These are phyloP conservation scores for Phytophthora hibernalis DNA, from an alignment of 352 stramenopile genomes.

Conservation along the genomic window DNA sequence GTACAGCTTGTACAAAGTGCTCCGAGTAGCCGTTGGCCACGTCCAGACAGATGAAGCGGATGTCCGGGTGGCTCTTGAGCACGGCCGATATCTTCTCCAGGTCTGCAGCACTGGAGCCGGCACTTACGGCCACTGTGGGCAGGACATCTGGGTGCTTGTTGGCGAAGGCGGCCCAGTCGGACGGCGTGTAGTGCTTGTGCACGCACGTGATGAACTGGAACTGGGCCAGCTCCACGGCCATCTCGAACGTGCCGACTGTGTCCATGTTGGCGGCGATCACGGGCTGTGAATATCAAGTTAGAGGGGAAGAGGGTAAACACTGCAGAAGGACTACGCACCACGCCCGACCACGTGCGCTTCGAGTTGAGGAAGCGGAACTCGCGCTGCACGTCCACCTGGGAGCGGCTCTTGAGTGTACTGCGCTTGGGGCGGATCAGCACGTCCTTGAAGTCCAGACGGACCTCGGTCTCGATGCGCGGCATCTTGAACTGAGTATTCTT, in stretches of 20 bases:
- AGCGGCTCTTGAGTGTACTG: conserved; percentile 90
- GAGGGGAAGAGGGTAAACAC: neutral
- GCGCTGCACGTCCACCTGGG: conserved; percentile 79
- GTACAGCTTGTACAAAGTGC: conserved; percentile 86
- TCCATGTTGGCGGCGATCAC: conserved; percentile 94
- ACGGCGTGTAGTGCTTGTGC: conserved; percentile 91
- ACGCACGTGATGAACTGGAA: conserved; percentile 90
- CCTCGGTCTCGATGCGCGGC: conserved; percentile 90
- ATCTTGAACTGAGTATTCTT: conserved; percentile 53
- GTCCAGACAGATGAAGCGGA: conserved; percentile 91
- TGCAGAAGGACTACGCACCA: conserved; percentile 43
- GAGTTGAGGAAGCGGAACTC: conserved; percentile 83
- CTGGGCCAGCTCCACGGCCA: conserved; percentile 80
- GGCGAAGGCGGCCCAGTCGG: conserved; percentile 73
- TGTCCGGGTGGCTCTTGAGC: conserved; percentile 60
- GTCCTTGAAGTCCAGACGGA: conserved; percentile 94
- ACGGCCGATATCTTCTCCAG: conserved; percentile 74
- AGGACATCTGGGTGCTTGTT: conserved; percentile 60
- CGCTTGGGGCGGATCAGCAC: conserved; percentile 95
- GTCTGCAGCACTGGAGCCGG: conserved; percentile 76
- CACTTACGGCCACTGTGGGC: conserved; percentile 78
- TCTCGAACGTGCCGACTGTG: conserved; percentile 92
- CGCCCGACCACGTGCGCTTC: conserved; percentile 74
- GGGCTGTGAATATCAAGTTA: conserved; percentile 45
- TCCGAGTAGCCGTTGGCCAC: conserved; percentile 92